Percentiles rank a stretch among this genome's conserved stretches.
These are phyloP conservation scores for Thelonectria blattea DNA, from an alignment of 2,329 filamentous ascomycete genomes.

Conservation along the genomic window DNA sequence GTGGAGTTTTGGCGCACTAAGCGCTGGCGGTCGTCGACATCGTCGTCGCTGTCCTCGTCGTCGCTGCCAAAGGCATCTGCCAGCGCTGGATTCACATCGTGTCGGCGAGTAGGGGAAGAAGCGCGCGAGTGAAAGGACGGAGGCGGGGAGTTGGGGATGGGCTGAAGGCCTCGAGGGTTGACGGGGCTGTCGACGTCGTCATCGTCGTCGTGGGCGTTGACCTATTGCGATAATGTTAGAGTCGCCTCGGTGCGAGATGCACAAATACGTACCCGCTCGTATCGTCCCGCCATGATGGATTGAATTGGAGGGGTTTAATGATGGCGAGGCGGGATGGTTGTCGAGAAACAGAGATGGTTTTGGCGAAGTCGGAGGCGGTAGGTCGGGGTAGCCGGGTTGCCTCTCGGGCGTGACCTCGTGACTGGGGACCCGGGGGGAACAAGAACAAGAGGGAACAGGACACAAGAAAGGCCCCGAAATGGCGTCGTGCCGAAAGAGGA, in stretches of 20 bases:
- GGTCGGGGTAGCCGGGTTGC: slow-evolving; percentile 20
- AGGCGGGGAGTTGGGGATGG: slow-evolving; percentile 65
- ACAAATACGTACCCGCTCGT: slow-evolving; percentile 59
- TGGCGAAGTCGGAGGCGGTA: slow-evolving; percentile 13
- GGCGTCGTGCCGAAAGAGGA: background rate
- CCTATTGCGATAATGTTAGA: slow-evolving; percentile 46
- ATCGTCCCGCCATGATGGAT: slow-evolving; percentile 58
- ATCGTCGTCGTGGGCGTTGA: slow-evolving; percentile 65
- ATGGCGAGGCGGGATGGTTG: slow-evolving; percentile 9
- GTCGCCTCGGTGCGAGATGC: background rate
- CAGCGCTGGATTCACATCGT: slow-evolving; percentile 75
- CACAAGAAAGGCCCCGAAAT: background rate
- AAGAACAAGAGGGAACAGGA: background rate
- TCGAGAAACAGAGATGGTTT: slow-evolving; percentile 13
- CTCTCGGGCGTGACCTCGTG: slow-evolving; percentile 29
- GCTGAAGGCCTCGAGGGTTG: slow-evolving; percentile 44
- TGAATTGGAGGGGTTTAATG: slow-evolving; percentile 3
- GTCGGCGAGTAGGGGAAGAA: slow-evolving; percentile 59
- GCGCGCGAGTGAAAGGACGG: slow-evolving; percentile 90
- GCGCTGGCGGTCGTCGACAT: slow-evolving; percentile 80
- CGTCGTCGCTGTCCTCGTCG: slow-evolving; percentile 71
- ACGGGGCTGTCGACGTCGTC: slow-evolving; percentile 50
- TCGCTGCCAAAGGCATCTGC: slow-evolving; percentile 91
- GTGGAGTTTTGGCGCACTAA: slow-evolving; percentile 73
- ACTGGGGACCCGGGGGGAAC: slow-evolving; percentile 13